A percentile compares a stretch with the other conserved stretches of the same genome.
These are phyloP conservation scores for Neurospora intermedia DNA, from an alignment of 495 filamentous ascomycete genomes.

Conservation along the genomic window DNA sequence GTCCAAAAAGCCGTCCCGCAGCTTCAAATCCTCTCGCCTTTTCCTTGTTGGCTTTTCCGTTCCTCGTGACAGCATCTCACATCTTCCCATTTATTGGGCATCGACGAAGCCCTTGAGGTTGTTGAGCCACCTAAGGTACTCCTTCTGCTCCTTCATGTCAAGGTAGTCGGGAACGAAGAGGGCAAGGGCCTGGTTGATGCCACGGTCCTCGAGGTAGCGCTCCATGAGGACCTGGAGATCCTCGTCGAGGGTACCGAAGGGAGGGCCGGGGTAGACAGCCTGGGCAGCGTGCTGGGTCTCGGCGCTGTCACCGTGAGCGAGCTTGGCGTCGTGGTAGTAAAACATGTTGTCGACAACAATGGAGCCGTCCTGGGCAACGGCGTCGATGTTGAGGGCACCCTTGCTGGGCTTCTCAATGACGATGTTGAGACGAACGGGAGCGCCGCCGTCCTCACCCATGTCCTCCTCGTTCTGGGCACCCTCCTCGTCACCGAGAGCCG, in stretches of 20 bases:
- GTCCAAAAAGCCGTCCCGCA: background rate
- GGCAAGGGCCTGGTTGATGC: conserved; percentile 77
- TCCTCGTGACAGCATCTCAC: background rate
- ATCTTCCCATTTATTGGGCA: conserved; percentile 36
- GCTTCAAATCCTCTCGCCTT: background rate
- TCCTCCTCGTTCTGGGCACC: conserved; percentile 30
- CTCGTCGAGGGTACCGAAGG: conserved; percentile 89
- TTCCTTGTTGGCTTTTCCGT: background rate
- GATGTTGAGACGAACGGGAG: conserved; percentile 73
- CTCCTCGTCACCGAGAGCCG: conserved; percentile 63
- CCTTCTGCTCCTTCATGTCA: conserved; percentile 97
- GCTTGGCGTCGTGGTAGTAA: conserved; percentile 64
- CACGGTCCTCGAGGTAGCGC: conserved; percentile 88
- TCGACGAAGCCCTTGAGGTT: conserved; percentile 70
- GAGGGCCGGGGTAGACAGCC: conserved; percentile 80
- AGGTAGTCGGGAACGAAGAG: conserved; percentile 94
- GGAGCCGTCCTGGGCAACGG: conserved; percentile 72
- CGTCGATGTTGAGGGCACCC: conserved; percentile 81
- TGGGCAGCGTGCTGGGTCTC: conserved; percentile 43
- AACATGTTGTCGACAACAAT: conserved; percentile 87
- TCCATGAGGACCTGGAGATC: conserved; percentile 87
- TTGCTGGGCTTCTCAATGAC: conserved; percentile 70
- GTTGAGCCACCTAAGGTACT: conserved; percentile 86
- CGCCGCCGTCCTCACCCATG: conserved; percentile 33
- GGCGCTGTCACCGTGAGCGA: conserved; percentile 46